Conservation (phyloP, 2,329 filamentous ascomycete genomes). For the Ophiostoma sp. region DNA sequence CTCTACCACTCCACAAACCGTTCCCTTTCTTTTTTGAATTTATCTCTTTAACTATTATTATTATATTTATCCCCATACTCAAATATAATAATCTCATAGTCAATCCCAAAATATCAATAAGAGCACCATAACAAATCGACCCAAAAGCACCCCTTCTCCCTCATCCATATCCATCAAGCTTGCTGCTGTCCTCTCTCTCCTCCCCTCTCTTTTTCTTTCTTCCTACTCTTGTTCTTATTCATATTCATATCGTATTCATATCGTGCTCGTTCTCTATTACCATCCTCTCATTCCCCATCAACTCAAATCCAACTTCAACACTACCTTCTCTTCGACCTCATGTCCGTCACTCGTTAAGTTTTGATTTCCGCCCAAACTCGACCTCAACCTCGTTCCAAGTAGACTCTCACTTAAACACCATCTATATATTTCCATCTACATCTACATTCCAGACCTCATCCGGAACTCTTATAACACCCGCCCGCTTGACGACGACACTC, state of each 20-base stretch:
- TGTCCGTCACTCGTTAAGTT: slow-evolving; percentile 26
- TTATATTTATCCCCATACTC: background rate
- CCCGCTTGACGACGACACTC: background rate
- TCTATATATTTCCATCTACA: background rate
- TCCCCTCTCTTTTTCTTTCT: background rate
- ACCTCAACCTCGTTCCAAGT: background rate
- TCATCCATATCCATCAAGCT: slow-evolving; percentile 16
- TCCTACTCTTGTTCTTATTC: slow-evolving; percentile 15
- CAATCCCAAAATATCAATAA: background rate
- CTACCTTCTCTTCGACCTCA: slow-evolving; percentile 9
- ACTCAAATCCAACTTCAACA: slow-evolving; percentile 4
- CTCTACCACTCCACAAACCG: slow-evolving; percentile 24
- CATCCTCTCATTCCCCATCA: background rate
- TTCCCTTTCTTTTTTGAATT: slow-evolving; percentile 14
- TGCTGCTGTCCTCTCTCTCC: background rate
- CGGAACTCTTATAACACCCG: background rate
- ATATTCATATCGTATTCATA: background rate
- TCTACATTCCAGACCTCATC: slow-evolving; percentile 8
- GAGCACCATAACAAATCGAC: background rate
- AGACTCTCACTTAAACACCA: background rate
- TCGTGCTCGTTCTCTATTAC: background rate
- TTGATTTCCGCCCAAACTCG: slow-evolving; percentile 19
- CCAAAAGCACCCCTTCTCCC: slow-evolving; percentile 24
- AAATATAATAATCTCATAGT: background rate
- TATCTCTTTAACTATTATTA: background rate